A percentile compares a stretch with the other conserved stretches of the same genome.
Evolutionary conservation across 2,329 filamentous ascomycete genomes (phyloP).

Genomic region (Aureobasidium subglaciale): DNA sequence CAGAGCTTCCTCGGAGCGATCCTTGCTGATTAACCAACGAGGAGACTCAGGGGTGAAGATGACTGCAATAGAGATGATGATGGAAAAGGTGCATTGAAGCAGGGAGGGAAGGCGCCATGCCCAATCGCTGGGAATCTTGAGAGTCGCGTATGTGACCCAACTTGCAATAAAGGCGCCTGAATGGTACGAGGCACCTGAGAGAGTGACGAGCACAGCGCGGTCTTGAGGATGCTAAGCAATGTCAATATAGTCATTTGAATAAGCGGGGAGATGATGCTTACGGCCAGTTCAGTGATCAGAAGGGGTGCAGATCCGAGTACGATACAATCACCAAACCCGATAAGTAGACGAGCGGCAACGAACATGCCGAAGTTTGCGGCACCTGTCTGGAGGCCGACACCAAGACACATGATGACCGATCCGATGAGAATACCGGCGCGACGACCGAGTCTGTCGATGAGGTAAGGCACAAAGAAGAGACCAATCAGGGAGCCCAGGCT

Average conservation of each 20-base stretch:
- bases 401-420: slow-evolving; percentile 33
- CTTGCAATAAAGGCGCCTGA: slow-evolving; percentile 1
- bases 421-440: slow-evolving; percentile 42
- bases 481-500: not conserved
- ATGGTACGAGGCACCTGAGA: not conserved
- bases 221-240: slow-evolving; percentile 7
- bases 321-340: slow-evolving; percentile 6
- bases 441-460: slow-evolving; percentile 42
- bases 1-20: slow-evolving; percentile 51
- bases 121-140: slow-evolving; percentile 21
- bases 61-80: slow-evolving; percentile 32
- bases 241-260: no score
- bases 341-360: not conserved
- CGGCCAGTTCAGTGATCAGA: not conserved
- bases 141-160: slow-evolving; percentile 17
- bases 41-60: slow-evolving; percentile 50
- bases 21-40: slow-evolving; percentile 51
- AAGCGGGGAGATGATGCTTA: no score
- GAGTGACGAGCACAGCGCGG: slow-evolving; percentile 1
- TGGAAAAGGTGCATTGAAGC: slow-evolving; percentile 15
- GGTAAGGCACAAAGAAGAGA: slow-evolving; percentile 32
- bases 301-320: slow-evolving; percentile 2
- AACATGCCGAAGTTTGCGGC: slow-evolving; percentile 9
- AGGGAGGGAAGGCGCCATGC: slow-evolving; percentile 38
- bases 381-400: slow-evolving; percentile 8